Evolutionary conservation across 2,329 filamentous ascomycete species (phyloP).

Genomic region (Penicillium olsonii): DNA sequence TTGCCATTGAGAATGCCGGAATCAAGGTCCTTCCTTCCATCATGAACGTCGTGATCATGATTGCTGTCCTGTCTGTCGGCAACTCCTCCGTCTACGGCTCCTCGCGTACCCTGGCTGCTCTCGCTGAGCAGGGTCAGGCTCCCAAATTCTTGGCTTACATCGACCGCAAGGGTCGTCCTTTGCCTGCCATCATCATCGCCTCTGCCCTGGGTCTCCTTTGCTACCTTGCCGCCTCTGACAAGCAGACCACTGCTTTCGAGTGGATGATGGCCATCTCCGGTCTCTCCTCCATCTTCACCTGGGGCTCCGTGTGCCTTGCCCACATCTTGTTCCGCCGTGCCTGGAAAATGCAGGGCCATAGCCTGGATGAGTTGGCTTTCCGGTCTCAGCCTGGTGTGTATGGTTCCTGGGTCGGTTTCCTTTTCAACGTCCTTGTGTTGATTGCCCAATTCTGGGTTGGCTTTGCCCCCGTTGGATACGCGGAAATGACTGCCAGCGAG

Average conservation of each 20-base stretch:
- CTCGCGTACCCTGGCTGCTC: slow-evolving; percentile 82
- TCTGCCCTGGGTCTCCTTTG: slow-evolving; percentile 71
- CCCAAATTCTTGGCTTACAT: slow-evolving; percentile 77
- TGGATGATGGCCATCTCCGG: slow-evolving; percentile 80
- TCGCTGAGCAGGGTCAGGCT: slow-evolving; percentile 84
- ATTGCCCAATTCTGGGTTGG: slow-evolving; percentile 87
- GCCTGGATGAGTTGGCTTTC: slow-evolving; percentile 78
- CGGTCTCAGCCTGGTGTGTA: slow-evolving; percentile 73
- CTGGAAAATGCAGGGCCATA: slow-evolving; percentile 71
- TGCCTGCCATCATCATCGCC: slow-evolving; percentile 70
- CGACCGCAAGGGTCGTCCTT: slow-evolving; percentile 77
- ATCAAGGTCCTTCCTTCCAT: slow-evolving; percentile 80
- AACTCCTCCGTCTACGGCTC: slow-evolving; percentile 92
- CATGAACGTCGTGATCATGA: slow-evolving; percentile 93
- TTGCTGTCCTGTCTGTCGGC: slow-evolving; percentile 85
- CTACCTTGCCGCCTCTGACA: slow-evolving; percentile 69
- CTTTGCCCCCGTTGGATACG: slow-evolving; percentile 69
- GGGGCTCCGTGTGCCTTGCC: slow-evolving; percentile 81
- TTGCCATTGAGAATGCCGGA: slow-evolving; percentile 82
- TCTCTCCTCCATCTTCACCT: slow-evolving; percentile 73
- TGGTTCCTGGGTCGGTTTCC: slow-evolving; percentile 78
- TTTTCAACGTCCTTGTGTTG: slow-evolving; percentile 74
- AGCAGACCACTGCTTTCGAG: slow-evolving; percentile 66
- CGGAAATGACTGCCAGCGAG: slow-evolving; percentile 43
- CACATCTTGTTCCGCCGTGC: slow-evolving; percentile 88